A percentile compares a stretch with the other conserved stretches of the same genome.
Evolutionary conservation across 1,139 yeast species (phyloP).

Genomic region (Yamadazyma oceani): DNA sequence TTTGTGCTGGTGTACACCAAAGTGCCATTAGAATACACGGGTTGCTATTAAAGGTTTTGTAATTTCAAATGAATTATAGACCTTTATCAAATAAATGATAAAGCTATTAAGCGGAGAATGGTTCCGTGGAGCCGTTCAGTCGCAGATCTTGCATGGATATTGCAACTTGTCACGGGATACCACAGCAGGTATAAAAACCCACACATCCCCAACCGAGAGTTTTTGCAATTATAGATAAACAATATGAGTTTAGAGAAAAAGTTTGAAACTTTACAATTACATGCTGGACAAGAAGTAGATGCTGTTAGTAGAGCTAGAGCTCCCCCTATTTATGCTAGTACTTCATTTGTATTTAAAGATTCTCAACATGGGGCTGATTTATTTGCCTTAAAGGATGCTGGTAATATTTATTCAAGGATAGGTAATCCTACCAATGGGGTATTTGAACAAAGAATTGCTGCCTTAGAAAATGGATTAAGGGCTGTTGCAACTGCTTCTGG

Average conservation of each 20-base stretch:
- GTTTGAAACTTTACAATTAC: slow-evolving; percentile 89
- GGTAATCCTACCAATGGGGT: slow-evolving; percentile 92
- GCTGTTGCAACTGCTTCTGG: slow-evolving; percentile 93
- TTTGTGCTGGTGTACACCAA: no score
- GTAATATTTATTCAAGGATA: slow-evolving; percentile 84
- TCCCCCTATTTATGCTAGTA: slow-evolving; percentile 86
- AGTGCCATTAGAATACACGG: no score
- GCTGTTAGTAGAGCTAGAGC: slow-evolving; percentile 75
- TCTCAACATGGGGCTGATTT: slow-evolving; percentile 91
- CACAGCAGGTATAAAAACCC: no score
- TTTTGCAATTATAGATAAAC: no score
- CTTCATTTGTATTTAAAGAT: slow-evolving; percentile 82
- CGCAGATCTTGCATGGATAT: no score
- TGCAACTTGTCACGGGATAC: no score
- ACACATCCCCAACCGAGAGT: no score
- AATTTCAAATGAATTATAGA: no score
- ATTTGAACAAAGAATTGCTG: slow-evolving; percentile 88
- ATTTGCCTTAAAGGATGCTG: slow-evolving; percentile 80
- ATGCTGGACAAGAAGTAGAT: slow-evolving; percentile 80
- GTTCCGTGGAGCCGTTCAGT: no score
- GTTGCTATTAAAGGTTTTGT: no score
- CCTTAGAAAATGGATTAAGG: slow-evolving; percentile 88
- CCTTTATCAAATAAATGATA: no score
- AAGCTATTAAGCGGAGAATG: no score
- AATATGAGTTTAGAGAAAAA: slow-evolving; percentile 4